A percentile compares a stretch with the other conserved stretches of the same genome.
phyloP scores from a whole-genome alignment of 441 rosid genomes.

The Populus tomentosa region DNA sequence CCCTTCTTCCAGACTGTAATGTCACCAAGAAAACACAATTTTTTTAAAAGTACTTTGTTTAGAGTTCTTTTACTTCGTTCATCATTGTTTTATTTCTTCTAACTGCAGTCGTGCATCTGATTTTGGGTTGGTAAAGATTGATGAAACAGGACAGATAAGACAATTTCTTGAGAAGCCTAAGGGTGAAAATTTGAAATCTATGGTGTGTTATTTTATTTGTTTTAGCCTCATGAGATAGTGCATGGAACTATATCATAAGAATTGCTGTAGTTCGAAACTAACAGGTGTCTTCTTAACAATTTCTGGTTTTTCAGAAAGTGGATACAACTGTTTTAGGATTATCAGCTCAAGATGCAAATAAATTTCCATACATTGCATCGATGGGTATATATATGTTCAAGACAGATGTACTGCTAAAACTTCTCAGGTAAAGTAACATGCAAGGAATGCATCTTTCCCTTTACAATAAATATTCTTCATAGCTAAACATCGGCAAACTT shows the following conservation, averaged over 20 bases:
- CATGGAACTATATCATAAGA: neutral
- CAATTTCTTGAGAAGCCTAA: conserved; percentile 76
- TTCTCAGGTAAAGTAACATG: conserved; percentile 40
- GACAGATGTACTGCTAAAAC: conserved; percentile 60
- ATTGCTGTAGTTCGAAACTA: neutral
- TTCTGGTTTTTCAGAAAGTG: conserved; percentile 38
- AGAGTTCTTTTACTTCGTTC: neutral
- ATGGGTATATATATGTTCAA: conserved; percentile 85
- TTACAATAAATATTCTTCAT: neutral
- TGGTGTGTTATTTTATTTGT: conserved; percentile 40
- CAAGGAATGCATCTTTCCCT: conserved; percentile 3
- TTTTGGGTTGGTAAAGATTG: conserved; percentile 72
- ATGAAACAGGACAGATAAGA: conserved; percentile 51
- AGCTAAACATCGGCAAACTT: neutral
- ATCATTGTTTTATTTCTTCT: conserved; percentile 2
- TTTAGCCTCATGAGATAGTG: neutral
- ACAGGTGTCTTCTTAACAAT: conserved; percentile 12
- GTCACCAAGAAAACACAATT: neutral
- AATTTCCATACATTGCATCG: conserved; percentile 66
- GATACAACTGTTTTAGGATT: conserved; percentile 66
- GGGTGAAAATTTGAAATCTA: conserved; percentile 65
- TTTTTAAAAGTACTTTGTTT: neutral
- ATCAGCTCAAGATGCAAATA: conserved; percentile 50
- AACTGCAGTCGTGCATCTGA: conserved; percentile 66
- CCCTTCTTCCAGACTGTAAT: neutral